These are phyloP conservation scores for Curvularia lunata DNA, from an alignment of 2,329 filamentous ascomycete species.

Conservation along the genomic window DNA sequence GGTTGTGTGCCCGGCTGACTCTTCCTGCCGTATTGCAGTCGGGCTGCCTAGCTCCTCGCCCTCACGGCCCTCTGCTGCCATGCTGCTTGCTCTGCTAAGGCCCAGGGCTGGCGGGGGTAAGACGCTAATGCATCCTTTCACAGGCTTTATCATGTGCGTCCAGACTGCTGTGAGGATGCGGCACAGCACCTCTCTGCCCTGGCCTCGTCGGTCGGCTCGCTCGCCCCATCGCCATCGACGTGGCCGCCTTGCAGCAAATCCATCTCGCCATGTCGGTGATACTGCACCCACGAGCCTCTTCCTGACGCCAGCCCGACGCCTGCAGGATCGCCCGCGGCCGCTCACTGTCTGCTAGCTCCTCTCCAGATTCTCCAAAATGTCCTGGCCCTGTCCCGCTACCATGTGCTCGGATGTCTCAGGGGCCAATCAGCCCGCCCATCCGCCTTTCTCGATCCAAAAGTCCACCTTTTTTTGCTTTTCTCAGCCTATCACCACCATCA, in stretches of 20 bases:
- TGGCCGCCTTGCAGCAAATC: conserved; percentile 38
- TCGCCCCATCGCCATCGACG: conserved; percentile 27
- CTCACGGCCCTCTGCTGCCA: too few relatives aligned
- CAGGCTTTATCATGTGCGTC: conserved; percentile 24
- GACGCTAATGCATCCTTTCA: conserved; percentile 32
- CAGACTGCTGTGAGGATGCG: conserved; percentile 24
- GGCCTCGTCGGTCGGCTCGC: conserved; percentile 15
- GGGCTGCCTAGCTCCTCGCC: neutral
- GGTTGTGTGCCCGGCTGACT: neutral
- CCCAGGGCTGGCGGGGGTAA: conserved; percentile 21
- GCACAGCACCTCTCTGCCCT: conserved; percentile 15
- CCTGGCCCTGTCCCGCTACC: conserved; percentile 20
- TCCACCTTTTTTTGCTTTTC: neutral
- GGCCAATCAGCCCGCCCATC: conserved; percentile 11
- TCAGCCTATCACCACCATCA: conserved; percentile 9
- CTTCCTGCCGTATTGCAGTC: neutral
- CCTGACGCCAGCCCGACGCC: neutral
- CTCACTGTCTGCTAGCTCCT: conserved; percentile 16
- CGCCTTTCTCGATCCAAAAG: conserved; percentile 1
- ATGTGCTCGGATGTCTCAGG: conserved; percentile 19
- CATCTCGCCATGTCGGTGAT: neutral
- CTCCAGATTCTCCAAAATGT: conserved; percentile 14
- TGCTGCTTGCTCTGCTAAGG: conserved; percentile 15
- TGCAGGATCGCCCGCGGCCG: conserved; percentile 8
- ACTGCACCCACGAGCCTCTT: conserved; percentile 13